Conservation (phyloP, 2,329 filamentous ascomycete genomes). For the Neofusicoccum sp. region DNA sequence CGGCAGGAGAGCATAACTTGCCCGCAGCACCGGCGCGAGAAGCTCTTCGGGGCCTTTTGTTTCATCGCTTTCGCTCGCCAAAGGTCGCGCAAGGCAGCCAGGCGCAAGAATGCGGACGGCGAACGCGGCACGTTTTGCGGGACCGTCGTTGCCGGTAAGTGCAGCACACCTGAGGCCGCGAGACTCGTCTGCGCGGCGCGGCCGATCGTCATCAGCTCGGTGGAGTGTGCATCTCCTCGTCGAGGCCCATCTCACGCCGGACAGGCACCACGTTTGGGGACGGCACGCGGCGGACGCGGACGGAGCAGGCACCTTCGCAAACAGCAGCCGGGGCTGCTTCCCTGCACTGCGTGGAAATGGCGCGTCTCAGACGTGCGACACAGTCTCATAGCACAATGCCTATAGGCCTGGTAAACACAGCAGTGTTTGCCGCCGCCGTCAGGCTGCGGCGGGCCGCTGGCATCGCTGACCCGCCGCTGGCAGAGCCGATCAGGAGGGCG, state of each 20-base stretch:
- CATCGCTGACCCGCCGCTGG: background rate
- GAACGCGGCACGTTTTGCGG: background rate
- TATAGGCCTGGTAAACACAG: conserved; percentile 13
- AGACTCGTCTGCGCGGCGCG: background rate
- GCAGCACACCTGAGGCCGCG: background rate
- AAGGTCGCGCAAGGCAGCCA: background rate
- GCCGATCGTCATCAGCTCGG: conserved; percentile 13
- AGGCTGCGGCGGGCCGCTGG: conserved; percentile 5
- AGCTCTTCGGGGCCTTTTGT: background rate
- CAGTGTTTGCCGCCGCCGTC: background rate
- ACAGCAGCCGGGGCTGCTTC: background rate
- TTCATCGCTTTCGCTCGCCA: background rate
- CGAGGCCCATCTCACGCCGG: background rate
- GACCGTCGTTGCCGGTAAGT: conserved; percentile 5
- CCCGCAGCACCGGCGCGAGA: background rate
- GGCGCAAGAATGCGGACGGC: background rate
- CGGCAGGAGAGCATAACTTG: conserved; percentile 2
- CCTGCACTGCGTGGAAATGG: conserved; percentile 1
- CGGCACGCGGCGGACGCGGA: background rate
- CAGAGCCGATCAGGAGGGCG: conserved; percentile 15
- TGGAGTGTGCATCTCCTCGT: background rate
- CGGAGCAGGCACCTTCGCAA: background rate
- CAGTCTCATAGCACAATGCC: conserved; percentile 7
- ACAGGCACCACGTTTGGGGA: background rate
- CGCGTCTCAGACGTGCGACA: conserved; percentile 14